Evolutionary conservation across 495 filamentous ascomycete species (phyloP).

Genomic region (Podospora pseudopauciseta): DNA sequence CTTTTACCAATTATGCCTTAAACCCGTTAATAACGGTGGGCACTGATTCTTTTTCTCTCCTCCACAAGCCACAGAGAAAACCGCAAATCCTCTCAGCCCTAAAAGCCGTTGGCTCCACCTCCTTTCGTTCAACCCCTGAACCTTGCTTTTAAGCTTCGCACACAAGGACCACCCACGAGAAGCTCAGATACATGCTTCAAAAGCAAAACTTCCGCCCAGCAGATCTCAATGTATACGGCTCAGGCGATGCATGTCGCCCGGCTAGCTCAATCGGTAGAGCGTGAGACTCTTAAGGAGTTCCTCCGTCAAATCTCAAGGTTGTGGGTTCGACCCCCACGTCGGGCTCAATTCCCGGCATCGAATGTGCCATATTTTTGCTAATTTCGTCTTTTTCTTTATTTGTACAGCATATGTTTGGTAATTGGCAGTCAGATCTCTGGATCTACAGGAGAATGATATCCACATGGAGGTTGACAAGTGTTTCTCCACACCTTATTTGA

Average conservation of each 20-base stretch:
- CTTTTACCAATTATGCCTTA: not conserved
- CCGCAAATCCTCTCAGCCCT: not conserved
- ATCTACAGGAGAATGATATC: too few species aligned
- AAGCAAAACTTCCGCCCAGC: not conserved
- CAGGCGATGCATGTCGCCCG: conserved; percentile 22
- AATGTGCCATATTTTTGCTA: not conserved
- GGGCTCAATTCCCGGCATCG: conserved; percentile 2
- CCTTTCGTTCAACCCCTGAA: not conserved
- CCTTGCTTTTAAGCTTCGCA: not conserved
- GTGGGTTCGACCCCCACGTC: conserved; percentile 6
- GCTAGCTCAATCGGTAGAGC: conserved; percentile 83
- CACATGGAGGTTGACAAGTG: too few species aligned
- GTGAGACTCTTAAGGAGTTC: conserved; percentile 68
- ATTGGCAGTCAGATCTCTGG: too few species aligned
- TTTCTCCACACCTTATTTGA: too few species aligned
- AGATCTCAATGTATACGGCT: not conserved
- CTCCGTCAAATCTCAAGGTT: conserved; percentile 3
- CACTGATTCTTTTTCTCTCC: too few species aligned
- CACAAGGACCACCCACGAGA: not conserved
- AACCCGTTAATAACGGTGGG: too few species aligned
- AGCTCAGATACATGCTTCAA: not conserved
- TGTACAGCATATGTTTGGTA: too few species aligned
- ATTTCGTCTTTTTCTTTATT: not conserved
- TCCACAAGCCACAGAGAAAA: not conserved
- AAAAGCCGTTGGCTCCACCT: not conserved